Evolutionary conservation across 352 stramenopile species (phyloP).

Genomic region (Pythium diclinum): DNA sequence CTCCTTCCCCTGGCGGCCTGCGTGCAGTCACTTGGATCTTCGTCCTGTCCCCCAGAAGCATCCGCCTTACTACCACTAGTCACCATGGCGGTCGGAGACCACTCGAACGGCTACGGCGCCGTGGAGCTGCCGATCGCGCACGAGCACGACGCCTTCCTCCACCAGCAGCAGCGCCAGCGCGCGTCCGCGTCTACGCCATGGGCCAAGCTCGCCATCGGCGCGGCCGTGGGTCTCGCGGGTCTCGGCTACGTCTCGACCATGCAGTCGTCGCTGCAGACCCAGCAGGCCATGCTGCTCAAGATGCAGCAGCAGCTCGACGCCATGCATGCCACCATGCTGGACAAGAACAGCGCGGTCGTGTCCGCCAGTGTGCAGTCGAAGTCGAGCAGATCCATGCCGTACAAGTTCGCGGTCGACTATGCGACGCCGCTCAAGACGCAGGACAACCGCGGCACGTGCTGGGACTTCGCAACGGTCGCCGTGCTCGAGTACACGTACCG

Average conservation of each 20-base stretch:
- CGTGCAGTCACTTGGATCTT: neutral
- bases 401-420: slow-evolving; percentile 55
- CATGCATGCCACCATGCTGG: slow-evolving; percentile 41
- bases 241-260: slow-evolving; percentile 38
- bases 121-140: slow-evolving; percentile 8
- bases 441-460: slow-evolving; percentile 65
- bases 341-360: slow-evolving; percentile 22
- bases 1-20: neutral
- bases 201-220: slow-evolving; percentile 34
- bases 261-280: slow-evolving; percentile 37
- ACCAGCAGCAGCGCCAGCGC: neutral
- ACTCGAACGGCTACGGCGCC: slow-evolving; percentile 1
- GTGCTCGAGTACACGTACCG: slow-evolving; percentile 72
- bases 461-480: slow-evolving; percentile 60
- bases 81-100: slow-evolving; percentile 4
- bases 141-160: slow-evolving; percentile 9
- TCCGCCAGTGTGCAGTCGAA: slow-evolving; percentile 26
- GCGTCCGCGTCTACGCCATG: slow-evolving; percentile 19
- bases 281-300: slow-evolving; percentile 32
- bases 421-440: slow-evolving; percentile 69
- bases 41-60: neutral
- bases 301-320: slow-evolving; percentile 56
- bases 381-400: slow-evolving; percentile 26
- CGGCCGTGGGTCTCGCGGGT: slow-evolving; percentile 30
- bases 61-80: neutral